Evolutionary conservation across 1,284 basidiomycete genomes (phyloP), one percentile per base, ranked within the genome.

Genomic region (Ceratobasidium sp.): DNA sequence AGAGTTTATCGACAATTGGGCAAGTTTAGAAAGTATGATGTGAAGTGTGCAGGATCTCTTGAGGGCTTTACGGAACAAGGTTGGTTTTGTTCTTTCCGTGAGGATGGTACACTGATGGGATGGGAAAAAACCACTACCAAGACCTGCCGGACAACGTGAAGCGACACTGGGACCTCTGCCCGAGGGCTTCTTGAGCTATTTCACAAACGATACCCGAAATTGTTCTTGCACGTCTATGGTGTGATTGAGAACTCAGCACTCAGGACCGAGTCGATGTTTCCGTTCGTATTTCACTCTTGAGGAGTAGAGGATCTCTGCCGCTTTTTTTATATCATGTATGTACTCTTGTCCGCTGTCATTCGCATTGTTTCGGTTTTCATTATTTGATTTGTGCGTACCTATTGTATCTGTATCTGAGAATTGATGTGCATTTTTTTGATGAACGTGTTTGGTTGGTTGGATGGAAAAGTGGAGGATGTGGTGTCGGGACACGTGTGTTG

Each of bases 21-120:
- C 74, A 98, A 98, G 82, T 98, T 95, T 83, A 86, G 96, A 77
- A 96, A 98, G 81, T 99, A 99, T 80, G 95, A 98, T 79, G 92
- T 92, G 26, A 84, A 85, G 91, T 52, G 92, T 99, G 5, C 92
- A 97, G 76, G 97, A 99, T 82, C 82, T 99, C 26, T 80, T 99
- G 65, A 87, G 97, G 55, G 97, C 96, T 0, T 83, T 99, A 79
- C 85, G 97, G 74, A 99, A 99, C 81, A 99, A 99, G 85, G 95
- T 94, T 70, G 69, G 88, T 81, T 1, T 30, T 39, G n/a, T 48
- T 23, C 23, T 5, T 60, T 69, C 43, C 57, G 64, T 70, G n/a
- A 59, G 32, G 14, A 26, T 39, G 18, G 16, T 32, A 10, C 32
- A 48, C 39, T 50, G 59, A 73, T 48, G 14, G 10, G 16, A 53